Evolutionary conservation across 2,329 filamentous ascomycete genomes (phyloP), one percentile per base, ranked within the genome.

Genomic region (Aspergillus bombycis): DNA sequence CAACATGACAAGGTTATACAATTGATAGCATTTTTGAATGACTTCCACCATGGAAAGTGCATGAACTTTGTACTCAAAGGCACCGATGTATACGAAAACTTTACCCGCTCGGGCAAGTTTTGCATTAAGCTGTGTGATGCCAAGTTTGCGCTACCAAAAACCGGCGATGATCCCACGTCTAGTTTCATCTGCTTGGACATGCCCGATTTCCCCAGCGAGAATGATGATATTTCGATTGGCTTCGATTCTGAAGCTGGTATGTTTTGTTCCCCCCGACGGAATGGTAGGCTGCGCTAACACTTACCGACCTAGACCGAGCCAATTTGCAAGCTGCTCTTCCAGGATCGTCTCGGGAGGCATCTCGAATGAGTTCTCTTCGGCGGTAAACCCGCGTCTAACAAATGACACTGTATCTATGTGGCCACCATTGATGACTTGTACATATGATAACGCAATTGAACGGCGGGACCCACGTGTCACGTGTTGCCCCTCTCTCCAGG

Each of bases 61-160:
- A 93, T 97, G 91, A 93, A 92, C 69, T 96, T 97, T 75, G 85
- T 90, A 34, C 84, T 97, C 63, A 94, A 94, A 77, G 88, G 88
- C 9, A 96, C 92, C 1, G 94, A 97, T 74, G 85, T 89, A 0
- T 94, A 94, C 71, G 93, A 97, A 79, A 86, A 80, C 45, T 87
- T 90, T 68, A 82, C 81, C 62, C 84, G 85, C 53, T 84, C 85
- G 57, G 85, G 86, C 67, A 94, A 93, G 75, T 86, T 86, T 38
- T 89, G 89, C 9, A 80, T 97, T 62, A 91, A 90, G 74, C 87
- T 97, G 66, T 90, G 94, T 30, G 94, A 97, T 75, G 93, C 93
- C 65, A 97, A 97, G 76, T 97, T 97, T 71, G 90, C 92, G 3
- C 81, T 97, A 60, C 93, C 93, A 5, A 89, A 83, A 62, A 79